Base-by-base conservation (phyloP, 768 basidiomycete species). In the Tubosaeta brunneosetosa region DNA sequence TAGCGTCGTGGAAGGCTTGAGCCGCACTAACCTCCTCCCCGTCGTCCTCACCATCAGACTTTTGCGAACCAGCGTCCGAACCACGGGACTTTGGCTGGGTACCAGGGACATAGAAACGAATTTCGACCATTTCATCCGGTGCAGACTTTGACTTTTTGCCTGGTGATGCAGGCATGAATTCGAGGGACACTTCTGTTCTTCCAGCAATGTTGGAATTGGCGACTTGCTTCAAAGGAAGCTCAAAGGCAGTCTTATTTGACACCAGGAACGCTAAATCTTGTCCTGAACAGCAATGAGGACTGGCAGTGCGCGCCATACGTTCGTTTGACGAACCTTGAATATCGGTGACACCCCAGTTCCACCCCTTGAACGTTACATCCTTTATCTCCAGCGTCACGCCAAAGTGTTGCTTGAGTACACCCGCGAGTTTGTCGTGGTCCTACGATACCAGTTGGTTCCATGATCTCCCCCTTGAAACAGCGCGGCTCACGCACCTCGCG, bases 191-290 rank as follows among this genome's bases (percentile, higher is more conserved):
- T 68, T 99, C 97, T 10, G 92, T 94, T 55, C 91, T 91, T 19
- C 92, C 93, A 12, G 93, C 92, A 61, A 98, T 97, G 72, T 97
- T 97, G 43, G 97, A 97, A 70, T 99, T 99, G 60, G 91, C 88
- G 44, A 98, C 93, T 56, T 85, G 74, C 32, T 78, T 73, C 32
- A 98, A 76, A 5, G 97, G 94, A 7, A 99, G 77, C 60, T 94
- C 92, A 65, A 99, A 98, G 0, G 90, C 78, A 1, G 86, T 85
- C 71, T 86, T 90, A 50, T 90, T 91, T 3, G 88, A 88, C 4
- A 97, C 86, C 36, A 88, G 74, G 70, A 99, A 99, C 6, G 88
- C 89, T 29, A 99, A 77, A 49, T 99, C 94, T 68, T 88, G 83
- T 38, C 91, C 95, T 97, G 55, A 14, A 25, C 41, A 14, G 32